Evolutionary conservation across 1,139 yeast genomes (phyloP).

Genomic region (Candida sanyaensis): DNA sequence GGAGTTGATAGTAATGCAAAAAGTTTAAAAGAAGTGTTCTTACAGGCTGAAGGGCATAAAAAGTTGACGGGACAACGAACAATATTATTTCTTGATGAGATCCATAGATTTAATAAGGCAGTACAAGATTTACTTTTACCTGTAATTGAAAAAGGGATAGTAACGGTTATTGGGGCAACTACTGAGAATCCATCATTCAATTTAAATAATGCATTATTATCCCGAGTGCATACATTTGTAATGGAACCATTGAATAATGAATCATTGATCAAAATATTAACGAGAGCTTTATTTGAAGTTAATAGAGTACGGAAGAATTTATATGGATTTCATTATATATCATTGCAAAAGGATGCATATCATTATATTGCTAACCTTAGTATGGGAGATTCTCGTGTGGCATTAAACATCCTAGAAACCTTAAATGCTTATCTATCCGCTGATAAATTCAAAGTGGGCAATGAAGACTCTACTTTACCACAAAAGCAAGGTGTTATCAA

Average conservation of each 20-base stretch:
- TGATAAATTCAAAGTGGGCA: conserved; percentile 26
- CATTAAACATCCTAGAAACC: conserved; percentile 70
- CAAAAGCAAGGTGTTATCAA: conserved; percentile 30
- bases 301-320: conserved; percentile 56
- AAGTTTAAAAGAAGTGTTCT: conserved; percentile 72
- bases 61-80: conserved; percentile 69
- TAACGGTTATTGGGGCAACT: conserved; percentile 86
- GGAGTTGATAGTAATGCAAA: conserved; percentile 79
- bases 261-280: conserved; percentile 61
- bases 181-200: conserved; percentile 97
- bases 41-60: conserved; percentile 69
- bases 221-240: conserved; percentile 86
- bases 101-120: conserved; percentile 84
- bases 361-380: conserved; percentile 76
- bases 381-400: conserved; percentile 88
- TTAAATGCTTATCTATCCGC: conserved; percentile 46
- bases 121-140: conserved; percentile 88
- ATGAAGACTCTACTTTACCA: conserved; percentile 19
- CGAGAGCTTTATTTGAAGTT: conserved; percentile 61
- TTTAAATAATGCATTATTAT: conserved; percentile 80
- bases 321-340: conserved; percentile 44
- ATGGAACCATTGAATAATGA: conserved; percentile 60
- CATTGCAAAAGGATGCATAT: conserved; percentile 57
- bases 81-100: conserved; percentile 86
- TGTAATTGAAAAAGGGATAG: conserved; percentile 66